Base-by-base conservation (phyloP, 2,329 filamentous ascomycete genomes). In the Pseudopyrenochaeta lycopersici region DNA sequence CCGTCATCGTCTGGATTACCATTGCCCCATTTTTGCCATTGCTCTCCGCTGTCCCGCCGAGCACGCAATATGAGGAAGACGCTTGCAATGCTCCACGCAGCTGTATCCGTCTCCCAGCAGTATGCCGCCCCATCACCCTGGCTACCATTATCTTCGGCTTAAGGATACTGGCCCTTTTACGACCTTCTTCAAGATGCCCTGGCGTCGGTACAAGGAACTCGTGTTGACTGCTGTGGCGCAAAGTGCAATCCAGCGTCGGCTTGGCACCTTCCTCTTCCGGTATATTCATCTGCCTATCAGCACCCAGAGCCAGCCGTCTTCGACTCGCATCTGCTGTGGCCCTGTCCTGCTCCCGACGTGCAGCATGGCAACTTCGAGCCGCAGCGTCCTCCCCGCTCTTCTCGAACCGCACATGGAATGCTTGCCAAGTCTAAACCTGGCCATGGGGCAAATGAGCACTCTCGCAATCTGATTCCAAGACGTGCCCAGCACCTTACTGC, bases 241-340 rank as follows among this genome's bases (percentile, higher is more conserved):
- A 20, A 47, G n/a, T 33, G 35, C 35, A 52, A 54, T 53, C 42
- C 50, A 45, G 47, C 31, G 2, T 12, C 40, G n/a, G n/a, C 60
- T 66, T 66, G 62, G 63, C 64, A 56, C 63, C 63, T 68, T 56
- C 63, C 62, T 56, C 11, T 56, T 60, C 10, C 15, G 61, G 56
- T 44, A 48, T 56, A 38, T 7, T 48, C 43, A 47, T 49, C 52
- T 56, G 49, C 48, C 46, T 52, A 58, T 52, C 60, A 49, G 31
- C 49, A 32, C 30, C 27, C 46, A 29, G 35, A 30, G 36, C 38
- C 5, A 49, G 30, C 29, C 35, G 52, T 39, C 49, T 10, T 42
- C 36, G 42, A 40, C 44, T 41, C 29, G 38, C 44, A 42, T 46
- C n/a, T 35, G 38, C 32, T 27, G 21, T 45, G 32, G 29, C 49